Evolutionary conservation across 139 green algal genomes (phyloP).

Genomic region (Chlamydomonas asymmetrica): DNA sequence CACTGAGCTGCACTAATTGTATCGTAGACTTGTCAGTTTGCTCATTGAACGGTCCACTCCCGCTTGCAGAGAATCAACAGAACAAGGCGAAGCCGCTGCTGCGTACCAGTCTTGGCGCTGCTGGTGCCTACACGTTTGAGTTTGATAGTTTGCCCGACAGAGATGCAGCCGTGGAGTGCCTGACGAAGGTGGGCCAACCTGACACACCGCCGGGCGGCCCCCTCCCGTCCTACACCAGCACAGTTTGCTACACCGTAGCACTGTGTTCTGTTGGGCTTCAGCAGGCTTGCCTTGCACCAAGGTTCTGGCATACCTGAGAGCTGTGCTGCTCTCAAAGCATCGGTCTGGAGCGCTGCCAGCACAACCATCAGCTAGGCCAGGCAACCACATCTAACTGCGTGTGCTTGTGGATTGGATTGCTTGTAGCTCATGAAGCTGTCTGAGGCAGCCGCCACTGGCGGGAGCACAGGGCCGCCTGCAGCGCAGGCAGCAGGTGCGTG

Average conservation of each 20-base stretch:
- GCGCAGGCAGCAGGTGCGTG: no score
- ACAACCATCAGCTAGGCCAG: no score
- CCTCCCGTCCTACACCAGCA: background rate
- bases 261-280: background rate
- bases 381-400: no score
- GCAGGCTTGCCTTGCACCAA: background rate
- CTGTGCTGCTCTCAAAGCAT: background rate
- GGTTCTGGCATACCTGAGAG: background rate
- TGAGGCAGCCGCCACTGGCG: no score
- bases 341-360: no score
- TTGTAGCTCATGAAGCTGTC: no score
- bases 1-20: no score
- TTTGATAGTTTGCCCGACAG: conserved; percentile 23
- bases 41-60: no score
- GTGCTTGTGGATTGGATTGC: no score
- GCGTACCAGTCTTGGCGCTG: background rate
- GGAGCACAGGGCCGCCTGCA: no score
- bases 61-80: conserved; percentile 10
- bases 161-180: conserved; percentile 13
- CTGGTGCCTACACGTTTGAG: conserved; percentile 1
- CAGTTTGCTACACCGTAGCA: background rate
- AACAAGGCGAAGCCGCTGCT: conserved; percentile 23
- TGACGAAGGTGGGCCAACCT: conserved; percentile 6
- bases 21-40: no score
- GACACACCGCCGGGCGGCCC: background rate